Percentiles rank a stretch among this genome's conserved stretches.
phyloP scores from a whole-genome alignment of 208 protist species.

The Borovskyia barvae region DNA sequence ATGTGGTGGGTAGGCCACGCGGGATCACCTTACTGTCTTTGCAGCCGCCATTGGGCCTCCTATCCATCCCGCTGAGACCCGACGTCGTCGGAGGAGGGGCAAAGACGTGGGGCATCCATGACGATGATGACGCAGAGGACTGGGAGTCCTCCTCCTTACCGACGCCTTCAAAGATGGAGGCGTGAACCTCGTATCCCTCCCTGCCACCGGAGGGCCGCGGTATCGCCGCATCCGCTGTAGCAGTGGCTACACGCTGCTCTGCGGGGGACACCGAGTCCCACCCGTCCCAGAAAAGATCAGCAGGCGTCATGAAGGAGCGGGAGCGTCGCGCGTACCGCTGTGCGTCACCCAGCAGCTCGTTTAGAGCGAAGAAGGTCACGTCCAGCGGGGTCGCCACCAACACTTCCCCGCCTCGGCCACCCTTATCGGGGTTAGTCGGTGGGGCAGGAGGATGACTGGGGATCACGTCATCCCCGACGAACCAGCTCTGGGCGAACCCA shows the following conservation, averaged over 20 bases:
- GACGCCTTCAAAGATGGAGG: conserved; percentile 8
- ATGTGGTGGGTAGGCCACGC: too few relatives aligned
- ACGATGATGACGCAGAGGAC: conserved; percentile 10
- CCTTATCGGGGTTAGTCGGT: neutral
- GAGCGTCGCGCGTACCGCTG: conserved; percentile 1
- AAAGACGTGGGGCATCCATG: too few relatives aligned
- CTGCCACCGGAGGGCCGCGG: neutral
- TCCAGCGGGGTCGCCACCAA: conserved; percentile 61
- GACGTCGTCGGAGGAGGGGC: too few relatives aligned
- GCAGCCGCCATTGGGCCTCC: too few relatives aligned
- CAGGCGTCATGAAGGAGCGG: conserved; percentile 12
- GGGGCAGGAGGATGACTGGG: too few relatives aligned
- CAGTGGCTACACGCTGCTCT: neutral
- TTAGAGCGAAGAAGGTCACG: conserved; percentile 59
- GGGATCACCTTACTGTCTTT: too few relatives aligned
- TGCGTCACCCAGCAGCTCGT: conserved; percentile 22
- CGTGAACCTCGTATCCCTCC: neutral
- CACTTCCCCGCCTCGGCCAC: conserved; percentile 8
- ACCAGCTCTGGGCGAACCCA: conserved; percentile 23
- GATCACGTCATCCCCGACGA: conserved; percentile 7
- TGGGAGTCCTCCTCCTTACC: conserved; percentile 5
- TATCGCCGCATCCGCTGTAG: neutral
- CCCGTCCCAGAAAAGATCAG: conserved; percentile 8
- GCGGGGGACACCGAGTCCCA: too few relatives aligned
- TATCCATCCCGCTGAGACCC: too few relatives aligned